A percentile compares a stretch with the other conserved stretches of the same genome.
Conservation (phyloP, 1,139 yeast genomes). For the Candida pseudoviswanathii region DNA sequence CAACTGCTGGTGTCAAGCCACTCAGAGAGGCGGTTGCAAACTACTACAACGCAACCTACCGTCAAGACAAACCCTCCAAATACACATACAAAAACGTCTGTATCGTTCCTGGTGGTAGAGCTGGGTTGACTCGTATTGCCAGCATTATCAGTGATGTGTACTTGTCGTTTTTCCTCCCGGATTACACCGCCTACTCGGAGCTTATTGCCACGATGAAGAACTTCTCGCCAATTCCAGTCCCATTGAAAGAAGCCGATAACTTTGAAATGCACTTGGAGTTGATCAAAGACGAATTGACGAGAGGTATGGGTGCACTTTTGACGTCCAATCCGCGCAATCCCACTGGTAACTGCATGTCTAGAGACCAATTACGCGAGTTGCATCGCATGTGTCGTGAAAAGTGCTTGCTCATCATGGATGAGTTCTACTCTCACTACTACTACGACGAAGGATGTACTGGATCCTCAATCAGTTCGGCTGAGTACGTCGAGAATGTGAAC, state of each 20-base stretch:
- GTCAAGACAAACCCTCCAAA: slow-evolving; percentile 51
- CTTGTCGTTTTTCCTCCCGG: slow-evolving; percentile 65
- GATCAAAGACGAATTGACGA: slow-evolving; percentile 54
- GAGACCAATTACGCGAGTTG: slow-evolving; percentile 51
- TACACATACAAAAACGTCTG: slow-evolving; percentile 69
- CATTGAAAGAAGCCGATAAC: slow-evolving; percentile 60
- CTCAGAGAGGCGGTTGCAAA: slow-evolving; percentile 66
- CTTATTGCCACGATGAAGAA: slow-evolving; percentile 68
- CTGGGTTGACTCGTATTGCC: slow-evolving; percentile 68
- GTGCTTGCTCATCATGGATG: slow-evolving; percentile 68
- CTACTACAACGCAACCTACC: slow-evolving; percentile 59
- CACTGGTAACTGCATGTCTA: slow-evolving; percentile 60
- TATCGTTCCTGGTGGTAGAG: slow-evolving; percentile 72
- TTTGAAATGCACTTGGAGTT: slow-evolving; percentile 61
- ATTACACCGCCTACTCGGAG: slow-evolving; percentile 74
- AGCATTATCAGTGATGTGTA: slow-evolving; percentile 65
- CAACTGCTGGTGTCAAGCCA: slow-evolving; percentile 63
- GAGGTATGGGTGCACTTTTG: slow-evolving; percentile 64
- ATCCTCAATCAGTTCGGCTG: slow-evolving; percentile 57
- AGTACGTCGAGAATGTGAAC: slow-evolving; percentile 58
- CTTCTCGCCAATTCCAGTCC: slow-evolving; percentile 70
- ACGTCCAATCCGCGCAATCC: slow-evolving; percentile 73
- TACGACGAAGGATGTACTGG: slow-evolving; percentile 64
- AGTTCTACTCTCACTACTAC: slow-evolving; percentile 64
- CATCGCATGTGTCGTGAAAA: slow-evolving; percentile 60